Conservation (phyloP, 2,329 filamentous ascomycete species). For the Colletotrichum sp. region DNA sequence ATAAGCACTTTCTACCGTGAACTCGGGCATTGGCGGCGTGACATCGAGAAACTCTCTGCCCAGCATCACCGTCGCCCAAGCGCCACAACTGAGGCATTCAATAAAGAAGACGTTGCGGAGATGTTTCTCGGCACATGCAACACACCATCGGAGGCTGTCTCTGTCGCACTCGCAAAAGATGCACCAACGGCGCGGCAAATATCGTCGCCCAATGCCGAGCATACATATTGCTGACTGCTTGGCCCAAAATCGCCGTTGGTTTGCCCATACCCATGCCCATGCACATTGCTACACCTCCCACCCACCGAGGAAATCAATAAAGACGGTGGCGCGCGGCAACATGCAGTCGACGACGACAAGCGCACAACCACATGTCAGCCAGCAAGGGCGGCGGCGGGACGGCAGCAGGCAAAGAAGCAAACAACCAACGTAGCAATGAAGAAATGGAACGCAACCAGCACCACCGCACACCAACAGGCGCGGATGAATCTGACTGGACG, state of each 20-base stretch:
- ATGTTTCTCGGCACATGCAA: background rate
- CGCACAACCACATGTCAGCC: background rate
- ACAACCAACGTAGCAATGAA: background rate
- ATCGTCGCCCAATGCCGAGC: background rate
- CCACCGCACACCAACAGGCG: background rate
- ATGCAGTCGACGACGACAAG: slow-evolving; percentile 1
- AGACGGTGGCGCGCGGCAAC: slow-evolving; percentile 8
- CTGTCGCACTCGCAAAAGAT: background rate
- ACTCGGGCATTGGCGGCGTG: background rate
- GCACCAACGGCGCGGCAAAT: background rate
- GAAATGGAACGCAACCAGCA: background rate
- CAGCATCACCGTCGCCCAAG: background rate
- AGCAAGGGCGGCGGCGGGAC: background rate
- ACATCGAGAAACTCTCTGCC: background rate
- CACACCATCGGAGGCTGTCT: background rate
- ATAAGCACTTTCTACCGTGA: background rate
- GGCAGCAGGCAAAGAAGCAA: background rate
- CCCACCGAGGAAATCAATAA: background rate
- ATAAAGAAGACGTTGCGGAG: background rate
- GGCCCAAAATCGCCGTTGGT: background rate
- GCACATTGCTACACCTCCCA: background rate
- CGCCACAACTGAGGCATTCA: background rate
- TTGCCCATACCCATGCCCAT: background rate
- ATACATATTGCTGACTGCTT: background rate
- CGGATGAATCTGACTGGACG: background rate